Evolutionary conservation across 78 protist genomes (phyloP).

Genomic region (Cyanophora paradoxa): DNA sequence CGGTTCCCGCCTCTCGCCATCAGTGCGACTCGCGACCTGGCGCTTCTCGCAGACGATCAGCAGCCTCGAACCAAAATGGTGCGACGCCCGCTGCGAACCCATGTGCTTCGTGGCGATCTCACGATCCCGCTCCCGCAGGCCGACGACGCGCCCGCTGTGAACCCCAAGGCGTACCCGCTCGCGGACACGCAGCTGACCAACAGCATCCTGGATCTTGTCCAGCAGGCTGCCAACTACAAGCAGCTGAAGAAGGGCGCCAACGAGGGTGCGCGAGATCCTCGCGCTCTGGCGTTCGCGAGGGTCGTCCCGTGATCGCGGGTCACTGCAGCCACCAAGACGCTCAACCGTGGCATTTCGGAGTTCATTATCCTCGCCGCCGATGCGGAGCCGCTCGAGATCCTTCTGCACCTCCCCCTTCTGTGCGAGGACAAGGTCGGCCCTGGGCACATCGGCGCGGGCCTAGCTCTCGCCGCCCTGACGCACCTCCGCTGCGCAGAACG

Average conservation of each 20-base stretch:
- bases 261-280: constrained; percentile 51
- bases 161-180: constrained; percentile 93
- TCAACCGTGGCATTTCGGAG: constrained; percentile 90
- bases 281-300: no score
- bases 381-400: constrained; percentile 96
- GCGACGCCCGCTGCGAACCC: no score
- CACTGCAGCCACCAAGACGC: constrained; percentile 86
- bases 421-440: constrained; percentile 98
- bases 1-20: no score
- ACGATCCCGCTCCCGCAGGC: not conserved
- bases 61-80: no score
- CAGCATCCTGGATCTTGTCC: constrained; percentile 84
- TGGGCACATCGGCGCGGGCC: no score
- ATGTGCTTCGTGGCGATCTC: no score
- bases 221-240: constrained; percentile 77
- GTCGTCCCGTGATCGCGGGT: no score
- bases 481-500: constrained; percentile 54
- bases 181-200: constrained; percentile 76
- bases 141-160: constrained; percentile 12
- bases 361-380: constrained; percentile 94
- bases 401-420: constrained; percentile 95
- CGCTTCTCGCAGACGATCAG: no score
- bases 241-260: constrained; percentile 97
- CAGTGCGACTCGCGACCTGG: no score
- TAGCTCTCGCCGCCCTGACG: not conserved